Conservation (phyloP, 2,329 filamentous ascomycete species). For the Pseudogymnoascus sp. region DNA sequence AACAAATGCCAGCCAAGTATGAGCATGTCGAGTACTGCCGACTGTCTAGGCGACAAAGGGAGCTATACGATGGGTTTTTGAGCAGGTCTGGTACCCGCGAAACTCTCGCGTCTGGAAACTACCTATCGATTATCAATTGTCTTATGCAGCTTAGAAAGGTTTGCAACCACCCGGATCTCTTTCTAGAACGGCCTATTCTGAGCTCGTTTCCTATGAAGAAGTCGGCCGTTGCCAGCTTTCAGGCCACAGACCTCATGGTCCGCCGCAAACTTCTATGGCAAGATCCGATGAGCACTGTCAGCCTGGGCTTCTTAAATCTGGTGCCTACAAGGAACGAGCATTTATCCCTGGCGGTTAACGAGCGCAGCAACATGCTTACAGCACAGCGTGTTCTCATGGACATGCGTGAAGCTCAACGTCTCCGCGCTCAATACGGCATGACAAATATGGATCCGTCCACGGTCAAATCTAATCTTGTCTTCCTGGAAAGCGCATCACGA, state of each 20-base stretch:
- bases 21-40: slow-evolving; percentile 96
- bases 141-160: slow-evolving; percentile 96
- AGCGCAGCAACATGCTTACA: slow-evolving; percentile 56
- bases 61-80: slow-evolving; percentile 94
- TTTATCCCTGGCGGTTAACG: slow-evolving; percentile 45
- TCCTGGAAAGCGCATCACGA: slow-evolving; percentile 62
- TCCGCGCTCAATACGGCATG: slow-evolving; percentile 47
- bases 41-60: slow-evolving; percentile 87
- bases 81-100: slow-evolving; percentile 81
- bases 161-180: slow-evolving; percentile 96
- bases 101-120: slow-evolving; percentile 85
- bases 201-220: slow-evolving; percentile 89
- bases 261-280: slow-evolving; percentile 55
- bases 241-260: slow-evolving; percentile 62
- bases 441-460: slow-evolving; percentile 55
- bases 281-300: slow-evolving; percentile 55
- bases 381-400: slow-evolving; percentile 61
- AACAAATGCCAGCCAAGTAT: slow-evolving; percentile 97
- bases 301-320: slow-evolving; percentile 70
- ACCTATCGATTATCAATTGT: slow-evolving; percentile 96
- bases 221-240: slow-evolving; percentile 67
- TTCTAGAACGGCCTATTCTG: slow-evolving; percentile 91
- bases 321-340: slow-evolving; percentile 63
- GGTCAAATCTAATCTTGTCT: slow-evolving; percentile 59
- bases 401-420: slow-evolving; percentile 62